Base-by-base conservation (phyloP, 228 moss, liverwort and hornwort genomes). In the Sphagnum magellanicum region DNA sequence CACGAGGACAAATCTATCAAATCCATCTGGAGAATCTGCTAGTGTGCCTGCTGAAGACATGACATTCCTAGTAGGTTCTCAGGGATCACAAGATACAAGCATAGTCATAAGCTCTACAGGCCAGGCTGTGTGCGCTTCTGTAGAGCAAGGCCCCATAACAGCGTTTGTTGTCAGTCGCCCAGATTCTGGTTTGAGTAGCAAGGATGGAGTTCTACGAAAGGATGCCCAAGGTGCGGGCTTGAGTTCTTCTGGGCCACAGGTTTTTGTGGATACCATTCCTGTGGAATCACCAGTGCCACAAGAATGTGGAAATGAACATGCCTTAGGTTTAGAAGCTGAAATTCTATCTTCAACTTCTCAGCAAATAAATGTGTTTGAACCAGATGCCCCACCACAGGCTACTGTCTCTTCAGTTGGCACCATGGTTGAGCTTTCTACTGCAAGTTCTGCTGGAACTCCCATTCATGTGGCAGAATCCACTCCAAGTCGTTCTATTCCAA, bases 331-430 rank as follows among this genome's bases (percentile, higher is more conserved):
- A 63, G 64, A 76, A 53, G 73, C 60, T 64, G 57, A 62, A 68
- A 70, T 16, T 67, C 67, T 70, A 51, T 53, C 73, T 58, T 63
- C 59, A 73, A 50, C 51, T 53, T 51, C 64, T 71, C 76, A 63
- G 50, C 67, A 68, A 68, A 63, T 67, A 76, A 50, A 63, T 50
- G 48, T 50, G 63, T 67, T 69, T 70, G 16, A 67, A 55, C 69
- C 69, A 52, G 69, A 53, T 48, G 8, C 63, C 46, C 50, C 4
- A 53, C 15, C 32, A 53, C 52, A 72, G 9, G 61, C 72, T 60
- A 16, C 66, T 14, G n/a, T 69, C 8, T 59, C 50, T 32, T 13
- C 69, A 48, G 50, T 55, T 8, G 0, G 55, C 55, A 55, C 9
- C 55, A 55, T 32, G 32, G 55, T 55, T 8, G 9, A 55, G 55